These are phyloP conservation scores for Deinandra increscens DNA, from an alignment of 129 eudicot species.

Conservation along the genomic window DNA sequence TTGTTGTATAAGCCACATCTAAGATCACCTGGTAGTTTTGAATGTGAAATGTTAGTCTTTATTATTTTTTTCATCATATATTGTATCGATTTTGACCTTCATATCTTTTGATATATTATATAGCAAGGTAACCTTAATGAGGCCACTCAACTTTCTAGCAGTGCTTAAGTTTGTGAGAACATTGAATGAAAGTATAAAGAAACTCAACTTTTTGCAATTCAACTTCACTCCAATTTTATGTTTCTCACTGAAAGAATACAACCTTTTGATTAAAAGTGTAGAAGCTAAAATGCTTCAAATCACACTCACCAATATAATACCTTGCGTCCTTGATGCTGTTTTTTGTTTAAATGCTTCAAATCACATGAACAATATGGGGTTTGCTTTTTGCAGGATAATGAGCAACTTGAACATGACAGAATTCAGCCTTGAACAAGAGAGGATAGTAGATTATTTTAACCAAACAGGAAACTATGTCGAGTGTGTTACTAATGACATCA, in stretches of 20 bases:
- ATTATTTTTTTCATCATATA: too few relatives aligned
- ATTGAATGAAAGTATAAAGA: too few relatives aligned
- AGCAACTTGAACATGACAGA: conserved; percentile 68
- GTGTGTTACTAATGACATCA: conserved; percentile 58
- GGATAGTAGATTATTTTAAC: conserved; percentile 86
- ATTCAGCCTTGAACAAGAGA: conserved; percentile 57
- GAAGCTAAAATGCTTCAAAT: conserved; percentile 10
- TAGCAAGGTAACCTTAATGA: too few relatives aligned
- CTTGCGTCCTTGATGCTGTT: conserved; percentile 13
- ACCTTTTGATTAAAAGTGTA: background rate
- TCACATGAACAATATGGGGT: conserved; percentile 16
- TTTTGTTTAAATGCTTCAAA: conserved; percentile 1
- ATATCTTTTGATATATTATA: conserved; percentile 5
- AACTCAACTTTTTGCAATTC: too few relatives aligned
- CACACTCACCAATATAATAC: conserved; percentile 1
- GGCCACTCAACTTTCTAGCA: too few relatives aligned
- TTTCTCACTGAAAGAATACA: background rate
- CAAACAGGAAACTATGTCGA: conserved; percentile 81
- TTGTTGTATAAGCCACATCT: too few relatives aligned
- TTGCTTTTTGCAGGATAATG: conserved; percentile 69
- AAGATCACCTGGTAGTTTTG: too few relatives aligned
- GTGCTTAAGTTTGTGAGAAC: too few relatives aligned
- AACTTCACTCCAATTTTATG: background rate
- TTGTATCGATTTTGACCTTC: background rate
- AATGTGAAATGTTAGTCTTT: too few relatives aligned